Evolutionary conservation across 345 rosid species (phyloP), one percentile per base, ranked within the genome.

Genomic region (Gossypium rotundifolium): DNA sequence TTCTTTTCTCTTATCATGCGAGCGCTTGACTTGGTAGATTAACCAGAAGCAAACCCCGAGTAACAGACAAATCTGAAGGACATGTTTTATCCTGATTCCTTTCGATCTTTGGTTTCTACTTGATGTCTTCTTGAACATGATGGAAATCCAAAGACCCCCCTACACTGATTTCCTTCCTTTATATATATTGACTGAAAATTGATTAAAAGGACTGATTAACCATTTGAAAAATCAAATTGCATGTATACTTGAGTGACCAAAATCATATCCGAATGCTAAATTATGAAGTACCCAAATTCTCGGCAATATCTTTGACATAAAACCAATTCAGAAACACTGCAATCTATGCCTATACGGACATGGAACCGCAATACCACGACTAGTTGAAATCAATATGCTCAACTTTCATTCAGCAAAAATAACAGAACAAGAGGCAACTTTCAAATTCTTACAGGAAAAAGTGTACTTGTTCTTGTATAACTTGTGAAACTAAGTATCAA

Each of bases 1-100:
- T 60, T 91, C 98, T 82, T 85, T 87, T 78, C 89, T 95, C 88
- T 89, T 95, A 71, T 91, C 98, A 79, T 88, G 91, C 54, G 98
- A 92, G 64, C 78, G 87, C 90, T 95, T 92, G n/a, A 91, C 94
- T 83, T 93, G 97, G 76, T 89, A 92, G 76, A 93, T 81, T 79
- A 92, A 76, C 98, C 97, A 93, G 51, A 95, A 85, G 78, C 96
- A 92, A 58, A 92, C 86, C 66, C 91, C 92, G 66, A 94, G 85
- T 76, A 92, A 75, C 76, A 94, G 81, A 67, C 90, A 84, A 66
- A 94, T 88, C 87, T 94, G 97, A 74, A 94, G 77, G 55, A 87
- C 83, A 85, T 85, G 88, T 81, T 92, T 94, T 59, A 80, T 70
- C 85, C 78, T 91, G 9, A 59, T 23, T 22, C 97, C 88, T 77